Percentiles rank a stretch among this genome's conserved stretches.
Conservation (phyloP, 306 rosid genomes). For the Datisca glomerata region DNA sequence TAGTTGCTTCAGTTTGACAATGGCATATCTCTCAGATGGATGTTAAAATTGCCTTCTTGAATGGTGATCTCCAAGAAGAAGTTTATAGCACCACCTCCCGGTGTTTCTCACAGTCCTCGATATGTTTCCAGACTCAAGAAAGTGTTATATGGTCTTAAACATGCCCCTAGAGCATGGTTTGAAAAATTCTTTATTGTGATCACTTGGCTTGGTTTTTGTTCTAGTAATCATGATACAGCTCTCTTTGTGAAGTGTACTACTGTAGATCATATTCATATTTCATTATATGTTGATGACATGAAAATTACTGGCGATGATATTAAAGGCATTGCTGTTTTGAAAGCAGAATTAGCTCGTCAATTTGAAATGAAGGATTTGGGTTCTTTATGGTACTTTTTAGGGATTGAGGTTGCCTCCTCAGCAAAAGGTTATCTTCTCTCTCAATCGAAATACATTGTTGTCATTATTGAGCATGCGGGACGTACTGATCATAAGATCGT, state of each 20-base stretch:
- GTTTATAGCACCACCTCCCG: neutral
- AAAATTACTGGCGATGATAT: neutral
- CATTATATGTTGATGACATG: neutral
- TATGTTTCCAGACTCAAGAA: neutral
- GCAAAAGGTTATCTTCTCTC: neutral
- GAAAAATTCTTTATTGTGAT: too few relatives aligned
- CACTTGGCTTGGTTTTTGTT: too few relatives aligned
- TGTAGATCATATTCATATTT: neutral
- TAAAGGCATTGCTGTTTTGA: neutral
- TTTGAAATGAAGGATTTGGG: neutral
- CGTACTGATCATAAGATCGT: too few relatives aligned
- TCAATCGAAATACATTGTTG: too few relatives aligned
- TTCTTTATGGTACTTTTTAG: neutral
- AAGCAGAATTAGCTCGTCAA: neutral
- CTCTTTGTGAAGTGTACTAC: neutral
- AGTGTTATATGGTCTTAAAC: neutral
- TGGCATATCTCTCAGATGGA: too few relatives aligned
- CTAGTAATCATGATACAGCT: too few relatives aligned
- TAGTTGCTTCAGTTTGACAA: too few relatives aligned
- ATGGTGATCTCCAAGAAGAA: too few relatives aligned
- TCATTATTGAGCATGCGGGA: too few relatives aligned
- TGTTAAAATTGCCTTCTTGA: too few relatives aligned
- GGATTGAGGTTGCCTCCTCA: neutral
- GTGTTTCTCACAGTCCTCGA: neutral
- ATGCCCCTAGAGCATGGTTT: neutral